Conservation (phyloP, 1,139 yeast genomes). For the Nakaseomyces nivariensis region DNA sequence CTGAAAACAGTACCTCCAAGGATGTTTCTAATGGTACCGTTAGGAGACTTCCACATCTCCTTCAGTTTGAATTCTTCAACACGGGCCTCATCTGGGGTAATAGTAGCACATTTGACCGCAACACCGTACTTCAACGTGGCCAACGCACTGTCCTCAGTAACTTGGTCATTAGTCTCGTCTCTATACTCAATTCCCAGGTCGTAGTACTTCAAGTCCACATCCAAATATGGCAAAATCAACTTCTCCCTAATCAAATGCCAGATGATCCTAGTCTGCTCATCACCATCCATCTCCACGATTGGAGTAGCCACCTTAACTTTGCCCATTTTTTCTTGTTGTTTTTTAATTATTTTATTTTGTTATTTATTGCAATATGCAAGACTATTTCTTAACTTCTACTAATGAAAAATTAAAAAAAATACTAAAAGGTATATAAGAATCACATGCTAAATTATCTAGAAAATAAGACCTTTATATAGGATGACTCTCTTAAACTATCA, state of each 20-base stretch:
- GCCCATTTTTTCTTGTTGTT: slow-evolving; percentile 10
- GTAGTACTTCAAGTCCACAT: slow-evolving; percentile 81
- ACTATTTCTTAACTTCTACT: too few relatives aligned
- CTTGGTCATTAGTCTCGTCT: slow-evolving; percentile 77
- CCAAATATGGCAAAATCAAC: slow-evolving; percentile 72
- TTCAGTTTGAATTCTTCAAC: slow-evolving; percentile 80
- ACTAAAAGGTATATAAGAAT: too few relatives aligned
- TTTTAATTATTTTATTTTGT: background rate
- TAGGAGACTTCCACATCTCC: slow-evolving; percentile 95
- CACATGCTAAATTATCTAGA: too few relatives aligned
- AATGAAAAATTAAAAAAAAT: too few relatives aligned
- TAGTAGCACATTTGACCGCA: slow-evolving; percentile 92
- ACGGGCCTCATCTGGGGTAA: slow-evolving; percentile 92
- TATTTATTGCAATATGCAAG: too few relatives aligned
- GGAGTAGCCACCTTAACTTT: slow-evolving; percentile 81
- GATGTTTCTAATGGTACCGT: slow-evolving; percentile 89
- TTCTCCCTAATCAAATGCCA: slow-evolving; percentile 79
- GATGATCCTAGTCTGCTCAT: slow-evolving; percentile 87
- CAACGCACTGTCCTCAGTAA: slow-evolving; percentile 79
- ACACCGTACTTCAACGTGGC: slow-evolving; percentile 83
- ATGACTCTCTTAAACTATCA: too few relatives aligned
- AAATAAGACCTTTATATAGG: too few relatives aligned
- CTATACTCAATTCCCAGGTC: slow-evolving; percentile 79
- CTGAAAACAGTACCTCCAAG: slow-evolving; percentile 93
- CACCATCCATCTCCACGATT: slow-evolving; percentile 91